Percentiles rank a stretch among this genome's conserved stretches.
These are phyloP conservation scores for Paraleonurus japonicus DNA, from an alignment of 257 asterid species.

Conservation along the genomic window DNA sequence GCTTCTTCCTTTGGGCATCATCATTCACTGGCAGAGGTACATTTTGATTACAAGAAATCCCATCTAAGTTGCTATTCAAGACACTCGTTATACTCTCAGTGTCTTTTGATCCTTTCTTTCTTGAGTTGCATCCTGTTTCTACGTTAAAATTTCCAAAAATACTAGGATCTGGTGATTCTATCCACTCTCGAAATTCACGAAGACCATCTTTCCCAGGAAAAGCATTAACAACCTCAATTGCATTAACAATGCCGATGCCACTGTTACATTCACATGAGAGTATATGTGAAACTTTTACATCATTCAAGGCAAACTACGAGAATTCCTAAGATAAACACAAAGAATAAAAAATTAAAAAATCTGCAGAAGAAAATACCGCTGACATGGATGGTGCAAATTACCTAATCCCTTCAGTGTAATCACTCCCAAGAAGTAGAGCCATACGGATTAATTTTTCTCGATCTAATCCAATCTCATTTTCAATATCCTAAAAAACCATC, in stretches of 20 bases:
- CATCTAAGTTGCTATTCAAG: constrained; percentile 32
- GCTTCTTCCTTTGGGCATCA: constrained; percentile 43
- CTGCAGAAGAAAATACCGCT: not conserved
- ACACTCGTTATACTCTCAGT: constrained; percentile 29
- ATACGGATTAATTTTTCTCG: constrained; percentile 74
- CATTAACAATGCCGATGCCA: constrained; percentile 96
- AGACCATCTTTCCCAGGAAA: constrained; percentile 89
- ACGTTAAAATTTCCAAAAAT: constrained; percentile 65
- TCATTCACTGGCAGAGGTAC: too few species aligned
- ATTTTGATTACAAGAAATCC: constrained; percentile 28
- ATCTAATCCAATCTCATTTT: constrained; percentile 84
- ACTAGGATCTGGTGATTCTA: constrained; percentile 91
- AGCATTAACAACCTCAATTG: constrained; percentile 92
- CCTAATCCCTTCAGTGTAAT: constrained; percentile 97
- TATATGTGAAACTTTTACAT: too few species aligned
- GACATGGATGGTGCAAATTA: constrained; percentile 30
- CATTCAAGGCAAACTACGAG: constrained; percentile 14
- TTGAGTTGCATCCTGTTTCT: constrained; percentile 40
- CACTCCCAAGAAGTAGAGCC: constrained; percentile 95
- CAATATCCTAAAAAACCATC: constrained; percentile 62
- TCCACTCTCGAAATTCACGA: constrained; percentile 84
- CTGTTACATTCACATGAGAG: constrained; percentile 39
- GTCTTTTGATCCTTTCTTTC: constrained; percentile 45
- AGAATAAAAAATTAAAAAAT: not conserved
- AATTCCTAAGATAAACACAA: not conserved